A percentile compares a stretch with the other conserved stretches of the same genome.
Conservation (phyloP, 2,329 filamentous ascomycete species). For the Ophiostoma montium region DNA sequence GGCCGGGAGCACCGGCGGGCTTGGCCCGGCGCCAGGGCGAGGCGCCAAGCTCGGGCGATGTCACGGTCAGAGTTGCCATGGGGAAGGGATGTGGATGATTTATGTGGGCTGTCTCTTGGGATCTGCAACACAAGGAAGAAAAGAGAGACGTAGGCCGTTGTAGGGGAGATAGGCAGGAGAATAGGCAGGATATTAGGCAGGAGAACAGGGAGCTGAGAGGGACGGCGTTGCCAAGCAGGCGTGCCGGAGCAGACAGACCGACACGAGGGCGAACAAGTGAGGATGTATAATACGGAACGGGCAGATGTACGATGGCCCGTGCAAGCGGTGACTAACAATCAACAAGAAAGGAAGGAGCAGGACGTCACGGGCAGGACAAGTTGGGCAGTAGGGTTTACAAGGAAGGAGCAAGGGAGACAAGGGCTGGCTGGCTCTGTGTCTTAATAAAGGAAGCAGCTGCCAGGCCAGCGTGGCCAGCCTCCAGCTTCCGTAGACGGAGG, state of each 20-base stretch:
- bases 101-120: neutral
- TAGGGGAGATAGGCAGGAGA: too few relatives aligned
- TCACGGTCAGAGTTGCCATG: slow-evolving; percentile 9
- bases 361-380: too few relatives aligned
- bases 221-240: neutral
- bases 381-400: too few relatives aligned
- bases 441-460: too few relatives aligned
- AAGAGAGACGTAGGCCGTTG: too few relatives aligned
- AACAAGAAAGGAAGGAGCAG: neutral
- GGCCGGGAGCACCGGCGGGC: neutral
- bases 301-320: neutral
- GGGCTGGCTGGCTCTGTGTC: too few relatives aligned
- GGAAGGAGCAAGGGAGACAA: too few relatives aligned
- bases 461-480: too few relatives aligned
- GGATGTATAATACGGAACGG: neutral
- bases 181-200: too few relatives aligned
- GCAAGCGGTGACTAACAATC: neutral
- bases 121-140: too few relatives aligned
- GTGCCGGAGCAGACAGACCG: neutral
- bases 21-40: neutral
- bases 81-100: neutral
- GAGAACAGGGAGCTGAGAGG: too few relatives aligned
- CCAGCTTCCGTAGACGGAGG: too few relatives aligned
- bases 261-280: neutral
- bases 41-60: slow-evolving; percentile 5